A percentile compares a stretch with the other conserved stretches of the same genome.
Conservation (phyloP, 2,329 filamentous ascomycete species). For the Thielaviopsis musarum region DNA sequence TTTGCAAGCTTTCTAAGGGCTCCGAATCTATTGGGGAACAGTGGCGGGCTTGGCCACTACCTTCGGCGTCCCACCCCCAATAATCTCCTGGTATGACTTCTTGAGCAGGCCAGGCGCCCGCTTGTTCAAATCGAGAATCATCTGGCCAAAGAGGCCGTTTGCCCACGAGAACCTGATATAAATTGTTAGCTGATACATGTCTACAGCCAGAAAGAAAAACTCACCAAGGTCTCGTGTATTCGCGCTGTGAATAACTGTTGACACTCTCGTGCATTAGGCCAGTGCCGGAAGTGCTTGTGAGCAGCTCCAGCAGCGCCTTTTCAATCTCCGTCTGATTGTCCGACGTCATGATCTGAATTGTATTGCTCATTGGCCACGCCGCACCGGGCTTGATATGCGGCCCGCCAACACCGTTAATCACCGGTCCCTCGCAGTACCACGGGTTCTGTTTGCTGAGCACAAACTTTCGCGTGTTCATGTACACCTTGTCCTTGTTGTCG, state of each 20-base stretch:
- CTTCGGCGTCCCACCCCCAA: not conserved
- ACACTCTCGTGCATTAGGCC: constrained; percentile 33
- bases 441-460: constrained; percentile 62
- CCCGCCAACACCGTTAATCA: constrained; percentile 57
- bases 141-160: constrained; percentile 75
- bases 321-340: constrained; percentile 21
- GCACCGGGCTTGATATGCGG: constrained; percentile 43
- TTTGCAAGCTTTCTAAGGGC: no score
- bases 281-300: constrained; percentile 24
- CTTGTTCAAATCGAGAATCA: constrained; percentile 56
- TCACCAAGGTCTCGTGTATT: constrained; percentile 23
- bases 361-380: constrained; percentile 40
- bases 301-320: constrained; percentile 21
- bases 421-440: constrained; percentile 52
- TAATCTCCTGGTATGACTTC: constrained; percentile 28
- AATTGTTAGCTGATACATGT: not conserved
- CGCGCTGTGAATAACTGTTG: constrained; percentile 19
- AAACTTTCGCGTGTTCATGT: constrained; percentile 66
- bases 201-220: constrained; percentile 1
- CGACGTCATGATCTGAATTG: constrained; percentile 34
- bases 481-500: constrained; percentile 42
- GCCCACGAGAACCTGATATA: constrained; percentile 67
- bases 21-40: not conserved
- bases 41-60: not conserved
- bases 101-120: constrained; percentile 51